These are phyloP conservation scores for Monascus ruber DNA, from an alignment of 2,329 filamentous ascomycete genomes.

Conservation along the genomic window DNA sequence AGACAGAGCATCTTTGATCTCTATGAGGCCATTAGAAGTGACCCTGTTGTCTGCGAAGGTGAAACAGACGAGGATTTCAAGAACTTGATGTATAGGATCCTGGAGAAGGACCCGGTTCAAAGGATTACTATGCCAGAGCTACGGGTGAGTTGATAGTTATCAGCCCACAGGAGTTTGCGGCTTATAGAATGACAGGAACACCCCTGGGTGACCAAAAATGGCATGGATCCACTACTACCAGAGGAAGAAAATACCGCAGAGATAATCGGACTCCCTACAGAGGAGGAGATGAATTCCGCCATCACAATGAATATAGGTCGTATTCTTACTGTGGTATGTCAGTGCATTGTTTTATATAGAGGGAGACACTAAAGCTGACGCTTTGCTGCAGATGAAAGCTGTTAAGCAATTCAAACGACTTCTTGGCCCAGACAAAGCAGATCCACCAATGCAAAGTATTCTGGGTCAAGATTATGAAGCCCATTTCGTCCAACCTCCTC, in stretches of 20 bases:
- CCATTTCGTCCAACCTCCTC: constrained; percentile 47
- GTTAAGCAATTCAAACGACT: constrained; percentile 78
- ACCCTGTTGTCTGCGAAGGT: constrained; percentile 51
- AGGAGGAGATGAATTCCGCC: constrained; percentile 78
- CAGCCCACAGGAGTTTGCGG: constrained; percentile 4
- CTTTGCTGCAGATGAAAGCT: constrained; percentile 62
- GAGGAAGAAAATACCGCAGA: constrained; percentile 77
- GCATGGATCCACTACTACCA: constrained; percentile 65
- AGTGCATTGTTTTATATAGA: not conserved
- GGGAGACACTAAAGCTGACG: not conserved
- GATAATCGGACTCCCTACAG: constrained; percentile 70
- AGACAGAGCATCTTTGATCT: constrained; percentile 68
- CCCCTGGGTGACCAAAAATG: constrained; percentile 79
- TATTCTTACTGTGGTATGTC: constrained; percentile 63
- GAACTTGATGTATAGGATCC: constrained; percentile 59
- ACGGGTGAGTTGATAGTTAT: constrained; percentile 49
- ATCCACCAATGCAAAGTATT: constrained; percentile 45
- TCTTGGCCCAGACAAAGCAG: constrained; percentile 44
- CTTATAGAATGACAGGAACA: constrained; percentile 51
- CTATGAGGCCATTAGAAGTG: constrained; percentile 74
- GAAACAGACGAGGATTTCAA: constrained; percentile 57
- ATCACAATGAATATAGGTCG: constrained; percentile 85
- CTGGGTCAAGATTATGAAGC: constrained; percentile 44
- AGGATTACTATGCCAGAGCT: constrained; percentile 75
- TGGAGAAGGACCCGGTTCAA: constrained; percentile 76